These are phyloP conservation scores for Blastobotrys apis DNA, from an alignment of 1,139 yeast species.

Conservation along the genomic window DNA sequence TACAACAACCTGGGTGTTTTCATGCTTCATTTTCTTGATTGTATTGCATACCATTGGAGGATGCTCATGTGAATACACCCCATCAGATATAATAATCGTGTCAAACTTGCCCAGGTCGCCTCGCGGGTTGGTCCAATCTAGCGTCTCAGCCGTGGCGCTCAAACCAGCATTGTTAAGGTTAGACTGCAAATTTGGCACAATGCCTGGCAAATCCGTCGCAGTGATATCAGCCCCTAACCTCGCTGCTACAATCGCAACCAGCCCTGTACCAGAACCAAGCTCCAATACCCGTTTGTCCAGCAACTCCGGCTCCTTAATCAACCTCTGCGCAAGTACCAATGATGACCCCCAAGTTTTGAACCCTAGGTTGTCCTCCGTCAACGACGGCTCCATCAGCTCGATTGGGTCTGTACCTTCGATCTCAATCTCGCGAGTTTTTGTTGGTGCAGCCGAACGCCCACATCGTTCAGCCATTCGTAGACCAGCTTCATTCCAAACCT, in stretches of 20 bases:
- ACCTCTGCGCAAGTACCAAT: conserved; percentile 56
- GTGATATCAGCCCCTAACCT: conserved; percentile 48
- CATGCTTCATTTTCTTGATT: conserved; percentile 39
- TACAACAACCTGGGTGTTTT: conserved; percentile 46
- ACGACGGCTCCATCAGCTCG: conserved; percentile 69
- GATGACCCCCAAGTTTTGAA: conserved; percentile 97
- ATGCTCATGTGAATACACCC: conserved; percentile 78
- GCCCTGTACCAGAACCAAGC: conserved; percentile 91
- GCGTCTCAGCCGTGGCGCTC: conserved; percentile 41
- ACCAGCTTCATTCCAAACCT: conserved; percentile 54
- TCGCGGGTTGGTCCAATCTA: conserved; percentile 74
- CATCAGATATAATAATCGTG: conserved; percentile 75
- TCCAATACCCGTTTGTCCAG: conserved; percentile 47
- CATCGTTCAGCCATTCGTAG: conserved; percentile 72
- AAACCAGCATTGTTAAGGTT: conserved; percentile 49
- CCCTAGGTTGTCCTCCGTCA: conserved; percentile 84
- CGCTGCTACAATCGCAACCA: conserved; percentile 67
- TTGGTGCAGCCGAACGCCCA: conserved; percentile 84
- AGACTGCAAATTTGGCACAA: conserved; percentile 57
- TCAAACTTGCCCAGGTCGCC: conserved; percentile 38
- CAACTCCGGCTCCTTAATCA: conserved; percentile 35
- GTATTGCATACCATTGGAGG: conserved; percentile 67
- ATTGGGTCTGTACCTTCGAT: conserved; percentile 32
- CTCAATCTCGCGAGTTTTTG: conserved; percentile 49
- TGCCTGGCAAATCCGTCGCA: conserved; percentile 77